Percentiles rank a stretch among this genome's conserved stretches.
Evolutionary conservation across 306 rosid species (phyloP).

Genomic region (Alnus rubra): DNA sequence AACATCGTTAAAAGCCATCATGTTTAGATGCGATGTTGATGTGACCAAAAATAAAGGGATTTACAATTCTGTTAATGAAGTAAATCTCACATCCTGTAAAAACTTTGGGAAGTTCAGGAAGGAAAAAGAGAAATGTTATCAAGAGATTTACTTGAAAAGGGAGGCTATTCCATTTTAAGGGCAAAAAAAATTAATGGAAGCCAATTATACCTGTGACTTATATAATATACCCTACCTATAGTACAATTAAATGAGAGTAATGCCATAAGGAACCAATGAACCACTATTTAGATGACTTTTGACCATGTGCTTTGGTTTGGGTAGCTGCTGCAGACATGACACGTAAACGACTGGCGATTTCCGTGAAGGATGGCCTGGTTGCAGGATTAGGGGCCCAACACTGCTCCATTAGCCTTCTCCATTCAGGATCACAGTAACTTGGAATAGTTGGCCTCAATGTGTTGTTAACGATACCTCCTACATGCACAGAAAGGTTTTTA

Average conservation of each 20-base stretch:
- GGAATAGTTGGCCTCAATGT: constrained; percentile 90
- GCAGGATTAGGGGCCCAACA: constrained; percentile 98
- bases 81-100: background rate
- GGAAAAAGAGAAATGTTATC: background rate
- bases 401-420: constrained; percentile 90
- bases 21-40: too few species aligned
- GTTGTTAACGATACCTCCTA: constrained; percentile 97
- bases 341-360: constrained; percentile 75
- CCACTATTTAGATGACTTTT: constrained; percentile 64
- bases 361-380: constrained; percentile 88
- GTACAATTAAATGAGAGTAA: constrained; percentile 40
- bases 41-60: background rate
- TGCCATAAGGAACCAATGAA: constrained; percentile 28
- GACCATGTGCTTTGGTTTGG: constrained; percentile 77
- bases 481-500: constrained; percentile 2
- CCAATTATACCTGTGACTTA: constrained; percentile 24
- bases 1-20: too few species aligned
- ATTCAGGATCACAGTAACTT: constrained; percentile 72
- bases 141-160: background rate
- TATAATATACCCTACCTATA: constrained; percentile 16
- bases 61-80: background rate
- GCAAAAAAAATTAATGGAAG: background rate
- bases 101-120: background rate
- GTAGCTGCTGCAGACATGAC: constrained; percentile 67
- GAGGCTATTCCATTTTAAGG: constrained; percentile 2